These are phyloP conservation scores for Dactylis glomerata DNA, from an alignment of 176 grass and related monocot species.

Conservation along the genomic window DNA sequence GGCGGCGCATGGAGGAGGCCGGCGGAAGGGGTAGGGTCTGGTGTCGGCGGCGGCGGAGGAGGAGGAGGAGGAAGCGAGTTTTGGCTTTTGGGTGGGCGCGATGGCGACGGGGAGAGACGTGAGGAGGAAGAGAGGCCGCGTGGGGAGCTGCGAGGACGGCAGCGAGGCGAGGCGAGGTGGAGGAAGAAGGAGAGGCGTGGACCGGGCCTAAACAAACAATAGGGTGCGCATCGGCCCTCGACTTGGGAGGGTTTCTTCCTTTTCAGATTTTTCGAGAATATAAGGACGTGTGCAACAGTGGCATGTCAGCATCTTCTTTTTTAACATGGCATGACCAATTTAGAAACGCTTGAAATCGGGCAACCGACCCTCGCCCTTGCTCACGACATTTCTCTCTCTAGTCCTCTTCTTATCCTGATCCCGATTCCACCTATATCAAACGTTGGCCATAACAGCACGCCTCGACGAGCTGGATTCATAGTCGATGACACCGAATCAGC, in stretches of 20 bases:
- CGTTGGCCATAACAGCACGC: no score
- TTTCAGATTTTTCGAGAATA: background rate
- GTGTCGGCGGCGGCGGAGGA: background rate
- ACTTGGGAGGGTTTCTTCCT: background rate
- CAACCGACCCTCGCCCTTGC: no score
- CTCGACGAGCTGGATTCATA: no score
- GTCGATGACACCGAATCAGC: no score
- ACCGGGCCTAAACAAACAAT: background rate
- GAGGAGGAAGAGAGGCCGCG: conserved; percentile 20
- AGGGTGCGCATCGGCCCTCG: background rate
- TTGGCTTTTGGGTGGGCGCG: background rate
- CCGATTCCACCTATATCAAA: no score
- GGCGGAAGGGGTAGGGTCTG: conserved; percentile 8
- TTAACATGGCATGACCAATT: no score
- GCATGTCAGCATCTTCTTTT: no score
- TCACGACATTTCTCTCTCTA: no score
- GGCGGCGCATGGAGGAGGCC: conserved; percentile 4
- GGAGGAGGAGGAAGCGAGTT: conserved; percentile 7
- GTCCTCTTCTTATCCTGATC: no score
- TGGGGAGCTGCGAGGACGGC: conserved; percentile 21
- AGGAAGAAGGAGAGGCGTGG: background rate
- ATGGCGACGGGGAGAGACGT: background rate
- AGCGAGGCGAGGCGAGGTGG: background rate
- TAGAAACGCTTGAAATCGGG: no score
- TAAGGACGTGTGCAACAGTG: no score